Evolutionary conservation across 2,329 filamentous ascomycete genomes (phyloP).

Genomic region (Pestalotiopsis fici): DNA sequence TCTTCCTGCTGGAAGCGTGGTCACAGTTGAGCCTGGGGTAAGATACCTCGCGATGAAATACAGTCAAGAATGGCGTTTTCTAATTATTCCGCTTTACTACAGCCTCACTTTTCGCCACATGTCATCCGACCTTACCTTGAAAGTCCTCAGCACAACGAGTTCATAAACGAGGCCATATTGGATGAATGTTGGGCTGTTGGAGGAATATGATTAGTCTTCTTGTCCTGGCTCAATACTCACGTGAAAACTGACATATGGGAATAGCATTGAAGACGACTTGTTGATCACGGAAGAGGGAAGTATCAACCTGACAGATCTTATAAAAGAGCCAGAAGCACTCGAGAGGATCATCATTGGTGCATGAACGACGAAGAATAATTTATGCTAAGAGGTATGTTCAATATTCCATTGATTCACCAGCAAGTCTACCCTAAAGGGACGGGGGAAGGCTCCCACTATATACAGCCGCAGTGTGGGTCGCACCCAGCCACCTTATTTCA

Average conservation of each 20-base stretch:
- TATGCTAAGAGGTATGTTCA: too few species aligned
- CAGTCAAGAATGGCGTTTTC: neutral
- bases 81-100: conserved; percentile 6
- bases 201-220: conserved; percentile 60
- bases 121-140: conserved; percentile 81
- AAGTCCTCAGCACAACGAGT: conserved; percentile 71
- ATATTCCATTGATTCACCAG: too few species aligned
- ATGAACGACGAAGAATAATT: neutral
- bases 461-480: too few species aligned
- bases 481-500: too few species aligned
- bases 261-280: conserved; percentile 68
- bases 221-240: neutral
- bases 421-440: too few species aligned
- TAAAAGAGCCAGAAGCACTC: conserved; percentile 68
- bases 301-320: conserved; percentile 72
- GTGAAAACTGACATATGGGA: neutral
- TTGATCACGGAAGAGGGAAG: conserved; percentile 69
- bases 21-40: conserved; percentile 93
- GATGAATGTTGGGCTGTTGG: conserved; percentile 82
- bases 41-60: conserved; percentile 29
- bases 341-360: conserved; percentile 50
- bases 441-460: too few species aligned
- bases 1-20: conserved; percentile 76
- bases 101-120: conserved; percentile 89
- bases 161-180: conserved; percentile 73